Evolutionary conservation across 163 green algal genomes (phyloP).

Genomic region (Chlamydomonas reinhardtii): DNA sequence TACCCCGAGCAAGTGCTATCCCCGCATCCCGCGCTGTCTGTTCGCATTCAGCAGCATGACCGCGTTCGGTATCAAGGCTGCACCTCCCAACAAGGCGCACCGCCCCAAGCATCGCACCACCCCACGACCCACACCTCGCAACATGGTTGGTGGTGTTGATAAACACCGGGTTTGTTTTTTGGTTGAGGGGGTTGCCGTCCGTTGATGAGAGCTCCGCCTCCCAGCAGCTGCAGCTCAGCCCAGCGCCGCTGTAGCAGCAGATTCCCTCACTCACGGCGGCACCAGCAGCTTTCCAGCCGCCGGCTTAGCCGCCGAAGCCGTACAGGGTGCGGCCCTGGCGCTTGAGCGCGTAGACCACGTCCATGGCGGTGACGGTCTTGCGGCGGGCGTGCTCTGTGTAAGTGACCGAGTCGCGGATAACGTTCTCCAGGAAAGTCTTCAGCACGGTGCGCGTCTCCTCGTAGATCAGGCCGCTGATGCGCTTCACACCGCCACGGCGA

Average conservation of each 20-base stretch:
- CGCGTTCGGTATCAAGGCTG: too few species aligned
- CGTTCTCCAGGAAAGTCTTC: conserved; percentile 84
- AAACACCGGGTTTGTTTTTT: background rate
- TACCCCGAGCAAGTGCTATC: too few species aligned
- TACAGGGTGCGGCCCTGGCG: conserved; percentile 88
- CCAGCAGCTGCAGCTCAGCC: background rate
- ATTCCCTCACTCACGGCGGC: background rate
- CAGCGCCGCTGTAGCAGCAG: background rate
- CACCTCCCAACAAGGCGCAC: too few species aligned
- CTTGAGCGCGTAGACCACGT: conserved; percentile 98
- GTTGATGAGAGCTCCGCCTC: too few species aligned
- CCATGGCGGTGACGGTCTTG: conserved; percentile 94
- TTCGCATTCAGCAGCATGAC: too few species aligned
- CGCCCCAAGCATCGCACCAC: too few species aligned
- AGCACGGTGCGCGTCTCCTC: conserved; percentile 96
- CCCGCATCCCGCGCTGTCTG: too few species aligned
- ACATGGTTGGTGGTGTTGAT: background rate
- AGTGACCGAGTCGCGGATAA: conserved; percentile 83
- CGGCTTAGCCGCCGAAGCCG: background rate
- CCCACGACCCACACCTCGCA: too few species aligned
- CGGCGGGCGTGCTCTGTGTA: conserved; percentile 98
- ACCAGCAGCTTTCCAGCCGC: background rate
- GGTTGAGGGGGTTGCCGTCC: too few species aligned
- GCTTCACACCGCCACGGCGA: conserved; percentile 92
- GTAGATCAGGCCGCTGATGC: conserved; percentile 97